Evolutionary conservation across 768 basidiomycete species (phyloP).

Genomic region (Tricholoma sp.): DNA sequence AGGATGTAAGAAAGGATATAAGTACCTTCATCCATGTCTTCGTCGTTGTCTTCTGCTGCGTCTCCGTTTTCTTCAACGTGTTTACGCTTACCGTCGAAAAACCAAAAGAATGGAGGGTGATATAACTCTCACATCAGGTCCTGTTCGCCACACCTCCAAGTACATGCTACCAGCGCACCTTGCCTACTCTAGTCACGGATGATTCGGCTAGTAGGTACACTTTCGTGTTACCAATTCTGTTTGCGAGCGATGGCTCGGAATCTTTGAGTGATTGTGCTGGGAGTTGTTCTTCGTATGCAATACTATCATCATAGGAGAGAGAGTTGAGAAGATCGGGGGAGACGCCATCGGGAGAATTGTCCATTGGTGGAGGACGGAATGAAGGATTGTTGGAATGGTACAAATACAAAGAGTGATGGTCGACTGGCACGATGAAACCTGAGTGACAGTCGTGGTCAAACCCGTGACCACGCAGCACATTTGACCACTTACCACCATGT

Average conservation of each 20-base stretch:
- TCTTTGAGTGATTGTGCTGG: constrained; percentile 26
- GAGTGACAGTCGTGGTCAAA: neutral
- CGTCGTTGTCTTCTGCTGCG: constrained; percentile 23
- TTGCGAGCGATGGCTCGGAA: constrained; percentile 41
- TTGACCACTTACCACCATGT: constrained; percentile 21
- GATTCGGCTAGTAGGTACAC: constrained; percentile 77
- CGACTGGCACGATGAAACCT: constrained; percentile 4
- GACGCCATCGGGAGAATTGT: constrained; percentile 35
- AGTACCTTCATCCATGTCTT: constrained; percentile 31
- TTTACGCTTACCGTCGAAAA: constrained; percentile 46
- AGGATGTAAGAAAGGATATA: neutral
- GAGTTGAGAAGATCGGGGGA: constrained; percentile 24
- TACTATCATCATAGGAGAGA: constrained; percentile 52
- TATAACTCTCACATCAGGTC: constrained; percentile 41
- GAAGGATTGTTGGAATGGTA: constrained; percentile 6
- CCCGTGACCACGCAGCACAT: neutral
- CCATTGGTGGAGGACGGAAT: constrained; percentile 32
- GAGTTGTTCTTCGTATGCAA: constrained; percentile 55
- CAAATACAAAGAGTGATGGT: constrained; percentile 2
- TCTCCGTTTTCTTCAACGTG: constrained; percentile 28
- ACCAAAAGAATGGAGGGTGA: constrained; percentile 13
- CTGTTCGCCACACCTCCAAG: constrained; percentile 30
- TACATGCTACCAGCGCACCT: constrained; percentile 61
- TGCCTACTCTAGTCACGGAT: constrained; percentile 51
- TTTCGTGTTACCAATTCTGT: constrained; percentile 67